These are phyloP conservation scores for Gaultheria prostrata DNA, from an alignment of 148 eudicot genomes.

Conservation along the genomic window DNA sequence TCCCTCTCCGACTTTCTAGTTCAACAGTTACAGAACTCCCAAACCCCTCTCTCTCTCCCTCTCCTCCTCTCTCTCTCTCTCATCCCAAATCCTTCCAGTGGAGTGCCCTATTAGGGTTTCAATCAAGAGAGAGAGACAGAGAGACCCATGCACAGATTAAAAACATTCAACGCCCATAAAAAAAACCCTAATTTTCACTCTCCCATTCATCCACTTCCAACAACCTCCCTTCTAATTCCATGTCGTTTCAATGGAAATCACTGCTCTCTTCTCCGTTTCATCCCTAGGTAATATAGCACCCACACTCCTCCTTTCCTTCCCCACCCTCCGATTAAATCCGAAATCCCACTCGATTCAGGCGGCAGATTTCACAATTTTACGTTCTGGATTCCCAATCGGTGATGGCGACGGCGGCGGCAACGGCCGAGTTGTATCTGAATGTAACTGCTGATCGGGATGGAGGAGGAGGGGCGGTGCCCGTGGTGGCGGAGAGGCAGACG, in stretches of 20 bases:
- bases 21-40: background rate
- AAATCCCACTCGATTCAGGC: background rate
- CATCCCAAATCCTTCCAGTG: background rate
- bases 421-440: conserved; percentile 21
- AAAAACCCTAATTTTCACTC: background rate
- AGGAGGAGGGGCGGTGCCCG: conserved; percentile 19
- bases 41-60: background rate
- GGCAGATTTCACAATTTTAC: conserved; percentile 17
- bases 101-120: background rate
- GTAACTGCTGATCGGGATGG: conserved; percentile 19
- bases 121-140: background rate
- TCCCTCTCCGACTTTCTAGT: background rate
- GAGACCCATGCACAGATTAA: background rate
- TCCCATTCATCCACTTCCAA: background rate
- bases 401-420: conserved; percentile 20
- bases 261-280: conserved; percentile 19
- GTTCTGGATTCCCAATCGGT: conserved; percentile 21
- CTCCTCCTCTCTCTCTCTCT: background rate
- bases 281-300: background rate
- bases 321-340: conserved; percentile 33
- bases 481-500: conserved; percentile 43
- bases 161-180: background rate
- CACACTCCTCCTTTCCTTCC: conserved; percentile 23
- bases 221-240: conserved; percentile 21
- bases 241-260: conserved; percentile 61